These are phyloP conservation scores for Lasiosphaeris hirsuta DNA, from an alignment of 495 filamentous ascomycete species.

Conservation along the genomic window DNA sequence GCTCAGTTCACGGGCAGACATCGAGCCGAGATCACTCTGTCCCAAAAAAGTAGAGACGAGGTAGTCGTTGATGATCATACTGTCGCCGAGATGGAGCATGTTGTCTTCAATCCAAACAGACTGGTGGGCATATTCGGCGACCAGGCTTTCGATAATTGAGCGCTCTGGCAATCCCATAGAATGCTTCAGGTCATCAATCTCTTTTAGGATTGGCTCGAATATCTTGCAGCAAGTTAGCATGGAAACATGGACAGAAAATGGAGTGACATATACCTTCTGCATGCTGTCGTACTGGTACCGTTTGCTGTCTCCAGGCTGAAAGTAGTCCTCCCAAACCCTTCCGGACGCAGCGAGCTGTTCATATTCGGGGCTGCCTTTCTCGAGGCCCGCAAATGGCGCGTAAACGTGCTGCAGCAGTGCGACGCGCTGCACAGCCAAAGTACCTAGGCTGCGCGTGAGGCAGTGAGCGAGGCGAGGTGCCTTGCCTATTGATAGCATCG, in stretches of 20 bases:
- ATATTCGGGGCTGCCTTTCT: not conserved
- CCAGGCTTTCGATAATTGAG: not conserved
- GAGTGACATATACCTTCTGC: not conserved
- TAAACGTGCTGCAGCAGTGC: not conserved
- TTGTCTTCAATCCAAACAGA: not conserved
- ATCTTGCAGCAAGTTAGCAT: not conserved
- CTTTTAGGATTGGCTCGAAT: not conserved
- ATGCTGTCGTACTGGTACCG: not conserved
- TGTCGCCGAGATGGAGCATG: not conserved
- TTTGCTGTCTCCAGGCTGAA: not conserved
- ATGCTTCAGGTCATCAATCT: not conserved
- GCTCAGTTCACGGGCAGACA: not conserved
- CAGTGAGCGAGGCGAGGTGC: too few relatives aligned
- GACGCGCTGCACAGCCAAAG: not conserved
- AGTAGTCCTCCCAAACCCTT: not conserved
- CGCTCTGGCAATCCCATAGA: not conserved
- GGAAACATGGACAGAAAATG: too few relatives aligned
- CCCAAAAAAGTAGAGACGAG: not conserved
- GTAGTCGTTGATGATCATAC: not conserved
- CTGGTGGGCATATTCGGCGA: not conserved
- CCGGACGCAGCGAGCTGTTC: not conserved
- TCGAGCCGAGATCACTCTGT: not conserved
- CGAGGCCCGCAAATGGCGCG: not conserved
- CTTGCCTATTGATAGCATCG: too few relatives aligned
- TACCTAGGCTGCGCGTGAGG: too few relatives aligned